Evolutionary conservation across 495 filamentous ascomycete species (phyloP).

Genomic region (Tuber umbilicatum): DNA sequence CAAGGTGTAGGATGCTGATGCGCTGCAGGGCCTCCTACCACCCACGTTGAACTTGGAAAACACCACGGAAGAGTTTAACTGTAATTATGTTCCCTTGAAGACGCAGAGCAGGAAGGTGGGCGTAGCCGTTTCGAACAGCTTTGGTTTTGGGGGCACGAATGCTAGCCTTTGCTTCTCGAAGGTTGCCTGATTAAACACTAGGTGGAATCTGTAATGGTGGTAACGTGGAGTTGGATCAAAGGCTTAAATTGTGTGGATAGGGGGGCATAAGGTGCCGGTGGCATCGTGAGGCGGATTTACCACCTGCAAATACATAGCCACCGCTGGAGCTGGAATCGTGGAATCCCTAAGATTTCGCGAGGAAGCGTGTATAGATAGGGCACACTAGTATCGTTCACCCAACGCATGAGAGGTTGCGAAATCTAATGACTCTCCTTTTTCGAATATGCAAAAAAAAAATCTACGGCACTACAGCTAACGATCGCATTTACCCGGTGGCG

Average conservation of each 20-base stretch:
- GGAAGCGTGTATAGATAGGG: neutral
- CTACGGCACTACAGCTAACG: neutral
- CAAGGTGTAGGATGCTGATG: neutral
- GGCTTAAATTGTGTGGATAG: neutral
- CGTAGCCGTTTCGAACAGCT: constrained; percentile 85
- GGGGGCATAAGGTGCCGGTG: too few relatives aligned
- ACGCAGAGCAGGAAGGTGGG: constrained; percentile 65
- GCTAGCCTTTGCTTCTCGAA: constrained; percentile 76
- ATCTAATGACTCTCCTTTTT: neutral
- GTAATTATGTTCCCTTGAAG: constrained; percentile 74
- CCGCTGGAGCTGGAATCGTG: neutral
- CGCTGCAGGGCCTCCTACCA: constrained; percentile 62
- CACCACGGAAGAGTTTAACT: constrained; percentile 59
- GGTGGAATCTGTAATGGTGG: neutral
- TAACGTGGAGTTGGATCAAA: neutral
- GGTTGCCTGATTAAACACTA: constrained; percentile 7
- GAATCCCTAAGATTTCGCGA: neutral
- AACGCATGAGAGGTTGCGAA: neutral
- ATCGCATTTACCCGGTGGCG: neutral
- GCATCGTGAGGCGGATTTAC: too few relatives aligned
- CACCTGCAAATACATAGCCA: too few relatives aligned
- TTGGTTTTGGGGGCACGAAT: constrained; percentile 97
- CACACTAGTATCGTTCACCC: neutral
- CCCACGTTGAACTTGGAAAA: constrained; percentile 72
- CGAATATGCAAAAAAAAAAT: neutral